A percentile compares a stretch with the other conserved stretches of the same genome.
phyloP scores from a whole-genome alignment of 2,329 filamentous ascomycete genomes.

The Trichothecium roseum region DNA sequence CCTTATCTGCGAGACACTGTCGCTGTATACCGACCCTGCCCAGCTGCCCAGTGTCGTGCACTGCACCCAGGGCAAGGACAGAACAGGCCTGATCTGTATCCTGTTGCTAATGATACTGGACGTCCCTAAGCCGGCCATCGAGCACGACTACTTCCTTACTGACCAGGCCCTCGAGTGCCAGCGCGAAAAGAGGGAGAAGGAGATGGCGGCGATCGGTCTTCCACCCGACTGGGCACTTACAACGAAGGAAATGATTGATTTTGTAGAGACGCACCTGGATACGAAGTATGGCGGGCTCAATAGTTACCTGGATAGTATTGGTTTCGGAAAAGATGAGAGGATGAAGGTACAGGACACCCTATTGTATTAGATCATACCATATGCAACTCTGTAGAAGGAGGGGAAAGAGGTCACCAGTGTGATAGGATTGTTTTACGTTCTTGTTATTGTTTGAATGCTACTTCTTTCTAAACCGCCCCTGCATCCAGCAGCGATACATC shows the following conservation, averaged over 20 bases:
- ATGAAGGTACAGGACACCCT: constrained; percentile 27
- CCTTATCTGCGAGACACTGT: constrained; percentile 40
- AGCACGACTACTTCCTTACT: constrained; percentile 62
- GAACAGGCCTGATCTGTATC: constrained; percentile 58
- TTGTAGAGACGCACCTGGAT: constrained; percentile 46
- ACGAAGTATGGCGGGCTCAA: constrained; percentile 55
- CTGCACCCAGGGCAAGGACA: constrained; percentile 85
- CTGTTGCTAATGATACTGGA: constrained; percentile 55
- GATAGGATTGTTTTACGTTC: neutral
- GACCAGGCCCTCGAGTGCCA: constrained; percentile 40
- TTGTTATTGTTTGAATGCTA: constrained; percentile 16
- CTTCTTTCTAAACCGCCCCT: constrained; percentile 69
- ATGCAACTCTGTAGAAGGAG: neutral
- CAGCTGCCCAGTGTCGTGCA: constrained; percentile 62
- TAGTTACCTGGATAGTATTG: constrained; percentile 54
- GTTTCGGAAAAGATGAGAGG: constrained; percentile 38
- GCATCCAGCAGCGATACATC: constrained; percentile 98
- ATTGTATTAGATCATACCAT: constrained; percentile 21
- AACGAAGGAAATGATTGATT: constrained; percentile 50
- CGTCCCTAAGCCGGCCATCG: constrained; percentile 48
- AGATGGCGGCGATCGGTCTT: constrained; percentile 62
- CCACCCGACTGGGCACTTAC: constrained; percentile 63
- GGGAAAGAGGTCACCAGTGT: too few species aligned
- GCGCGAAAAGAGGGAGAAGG: constrained; percentile 50
- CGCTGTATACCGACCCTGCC: constrained; percentile 15